These are phyloP conservation scores for Mortierella sp. DNA, from an alignment of 371 early-diverging fungal genomes.

Conservation along the genomic window DNA sequence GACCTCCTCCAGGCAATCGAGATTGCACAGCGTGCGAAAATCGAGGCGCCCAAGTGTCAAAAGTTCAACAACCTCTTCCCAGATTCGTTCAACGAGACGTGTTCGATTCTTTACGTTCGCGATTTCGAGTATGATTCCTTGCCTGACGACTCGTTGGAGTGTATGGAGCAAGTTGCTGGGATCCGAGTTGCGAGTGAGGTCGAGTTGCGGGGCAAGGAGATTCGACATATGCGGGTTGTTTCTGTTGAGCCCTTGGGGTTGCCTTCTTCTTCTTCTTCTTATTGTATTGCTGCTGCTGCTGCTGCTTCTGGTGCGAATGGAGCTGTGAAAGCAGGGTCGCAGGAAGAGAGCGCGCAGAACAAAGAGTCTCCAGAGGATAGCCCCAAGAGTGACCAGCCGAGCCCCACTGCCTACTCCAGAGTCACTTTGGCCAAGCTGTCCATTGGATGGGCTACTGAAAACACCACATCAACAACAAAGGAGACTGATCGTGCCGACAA, in stretches of 20 bases:
- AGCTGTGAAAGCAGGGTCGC: not conserved
- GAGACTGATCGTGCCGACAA: not conserved
- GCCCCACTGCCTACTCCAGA: not conserved
- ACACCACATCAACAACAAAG: not conserved
- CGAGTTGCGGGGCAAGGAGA: not conserved
- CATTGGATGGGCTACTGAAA: not conserved
- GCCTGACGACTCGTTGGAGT: slow-evolving; percentile 17
- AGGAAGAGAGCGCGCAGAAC: not conserved
- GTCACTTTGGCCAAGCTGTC: not conserved
- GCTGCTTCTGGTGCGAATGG: too few species aligned
- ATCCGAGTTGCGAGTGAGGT: slow-evolving; percentile 5
- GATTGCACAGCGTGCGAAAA: slow-evolving; percentile 23
- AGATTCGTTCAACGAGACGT: slow-evolving; percentile 21
- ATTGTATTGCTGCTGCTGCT: too few species aligned
- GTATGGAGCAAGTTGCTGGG: slow-evolving; percentile 23
- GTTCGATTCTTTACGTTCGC: slow-evolving; percentile 16
- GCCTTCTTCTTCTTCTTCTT: not conserved
- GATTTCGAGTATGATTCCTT: slow-evolving; percentile 7
- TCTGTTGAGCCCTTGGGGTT: not conserved
- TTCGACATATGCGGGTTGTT: not conserved
- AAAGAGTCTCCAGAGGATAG: not conserved
- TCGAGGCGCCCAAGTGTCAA: slow-evolving; percentile 24
- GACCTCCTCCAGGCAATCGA: slow-evolving; percentile 19
- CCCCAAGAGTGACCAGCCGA: not conserved
- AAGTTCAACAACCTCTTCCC: slow-evolving; percentile 39